Base-by-base conservation (phyloP, 352 stramenopile species). In the Phytophthora syringae region DNA sequence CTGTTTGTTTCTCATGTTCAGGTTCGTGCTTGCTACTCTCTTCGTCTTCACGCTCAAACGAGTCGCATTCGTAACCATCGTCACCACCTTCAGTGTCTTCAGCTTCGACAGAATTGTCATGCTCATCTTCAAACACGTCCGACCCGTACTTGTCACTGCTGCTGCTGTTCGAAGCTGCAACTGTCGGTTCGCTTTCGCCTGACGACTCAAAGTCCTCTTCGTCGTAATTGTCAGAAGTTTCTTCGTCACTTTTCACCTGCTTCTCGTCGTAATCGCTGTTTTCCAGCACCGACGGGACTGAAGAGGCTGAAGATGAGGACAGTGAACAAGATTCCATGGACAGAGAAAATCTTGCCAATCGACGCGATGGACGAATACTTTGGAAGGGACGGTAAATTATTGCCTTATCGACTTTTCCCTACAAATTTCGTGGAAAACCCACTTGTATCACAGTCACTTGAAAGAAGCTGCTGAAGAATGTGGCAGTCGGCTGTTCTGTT, bases 151-250 rank as follows among this genome's bases (percentile, higher is more conserved):
- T 59, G 3, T 59, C 52, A 32, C 44, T 64, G 25, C 47, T 43
- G 20, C 57, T 67, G 16, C 30, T 53, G 5, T 30, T 24, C 15
- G 42, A 45, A 25, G 11, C 40, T 28, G 22, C 52, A 18, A 12
- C 37, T 22, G 39, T 11, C 25, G 25, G 20, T 30, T 64, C 48
- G 21, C 50, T 36, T 6, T 32, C 39, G 9, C 22, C 30, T 18
- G 60, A 44, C 25, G 52, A 64, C 9, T 69, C 64, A 52, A 72
- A 68, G n/a, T 63, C 25, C 7, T 67, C 64, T n/a, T 67, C 45
- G 0, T 37, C 55, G 28, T 67, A 72, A 28, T 36, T 51, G 12
- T 7, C 40, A 28, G 39, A n/a, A n/a, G n/a, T n/a, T n/a, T n/a
- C n/a, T n/a, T n/a, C n/a, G 15, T 18, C 37, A 32, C 11, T 51